Evolutionary conservation across 176 grass and related monocot genomes (phyloP), one percentile per base, ranked within the genome.

Genomic region (Paspalum vaginatum): DNA sequence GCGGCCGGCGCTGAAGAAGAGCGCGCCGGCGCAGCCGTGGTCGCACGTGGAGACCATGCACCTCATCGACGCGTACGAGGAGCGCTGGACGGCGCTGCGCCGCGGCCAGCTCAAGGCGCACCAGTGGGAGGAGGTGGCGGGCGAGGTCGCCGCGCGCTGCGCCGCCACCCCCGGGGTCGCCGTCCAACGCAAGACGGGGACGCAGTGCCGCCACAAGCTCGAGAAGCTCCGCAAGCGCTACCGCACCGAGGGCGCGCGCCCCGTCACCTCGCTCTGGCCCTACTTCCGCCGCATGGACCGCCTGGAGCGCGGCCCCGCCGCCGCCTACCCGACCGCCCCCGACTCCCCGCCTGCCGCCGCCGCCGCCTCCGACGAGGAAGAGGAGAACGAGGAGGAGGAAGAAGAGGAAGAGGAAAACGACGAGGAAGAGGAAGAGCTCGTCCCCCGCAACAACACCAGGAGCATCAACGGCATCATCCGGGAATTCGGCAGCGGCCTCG

Each of bases 221-320:
- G 96, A 98, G 92, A 98, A 98, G 84, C 96, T 98, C 26, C 92
- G 96, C 60, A 98, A 95, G 84, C 92, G 96, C 55, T 98, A 90
- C 81, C 90, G 93, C 62, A 74, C 82, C 51, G 96, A 98, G 86
- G 70, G 81, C 27, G 82, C 81, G 9, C 96, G 92, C n/a, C 90
- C 86, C 25, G 74, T 89, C 46, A 48, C 84, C 55, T 98, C 92
- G 67, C 88, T 85, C 71, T 98, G 96, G 96, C 86, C 96, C 6
- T 95, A 89, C 79, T 98, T 98, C 68, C 81, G 84, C 47, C 90
- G 84, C 69, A 92, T 98, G 90, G 90, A 92, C 20, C 88, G 63
- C 18, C 88, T 98, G 85, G 92, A 98, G 87, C 90, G 86, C 38
- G 92, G 96, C 5, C 81, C 96, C 37, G 50, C 87, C 44, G 82